A percentile compares a stretch with the other conserved stretches of the same genome.
These are phyloP conservation scores for Ganoderma sinense DNA, from an alignment of 1,284 basidiomycete genomes.

Conservation along the genomic window DNA sequence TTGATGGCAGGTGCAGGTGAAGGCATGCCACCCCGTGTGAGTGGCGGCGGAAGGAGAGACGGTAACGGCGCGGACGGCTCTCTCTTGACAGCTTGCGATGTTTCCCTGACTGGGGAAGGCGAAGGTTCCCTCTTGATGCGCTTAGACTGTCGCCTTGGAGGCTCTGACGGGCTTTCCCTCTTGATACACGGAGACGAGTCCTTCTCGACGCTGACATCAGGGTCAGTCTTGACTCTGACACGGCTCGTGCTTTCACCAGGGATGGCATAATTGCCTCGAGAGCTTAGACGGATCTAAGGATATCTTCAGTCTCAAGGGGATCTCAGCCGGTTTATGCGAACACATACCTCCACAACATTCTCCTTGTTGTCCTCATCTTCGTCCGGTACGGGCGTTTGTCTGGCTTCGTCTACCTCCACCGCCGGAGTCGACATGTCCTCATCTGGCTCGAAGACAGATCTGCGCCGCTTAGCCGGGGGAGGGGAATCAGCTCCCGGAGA, in stretches of 20 bases:
- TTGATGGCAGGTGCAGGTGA: neutral
- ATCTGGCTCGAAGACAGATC: neutral
- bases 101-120: neutral
- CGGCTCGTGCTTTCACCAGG: neutral
- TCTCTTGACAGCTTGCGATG: neutral
- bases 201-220: neutral
- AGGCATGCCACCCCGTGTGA: neutral
- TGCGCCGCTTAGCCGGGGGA: neutral
- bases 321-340: too few species aligned
- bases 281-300: constrained; percentile 14
- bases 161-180: neutral
- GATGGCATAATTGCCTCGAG: constrained; percentile 11
- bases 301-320: neutral
- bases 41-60: neutral
- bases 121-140: neutral
- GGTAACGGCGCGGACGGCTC: neutral
- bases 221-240: constrained; percentile 1
- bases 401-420: neutral
- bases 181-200: constrained; percentile 3
- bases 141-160: neutral
- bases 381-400: neutral
- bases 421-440: neutral
- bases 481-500: neutral
- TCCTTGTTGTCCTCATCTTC: constrained; percentile 10
- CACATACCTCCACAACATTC: constrained; percentile 11